A percentile compares a stretch with the other conserved stretches of the same genome.
These are phyloP conservation scores for Eucalyptus melliodora DNA, from an alignment of 345 rosid genomes.

Conservation along the genomic window DNA sequence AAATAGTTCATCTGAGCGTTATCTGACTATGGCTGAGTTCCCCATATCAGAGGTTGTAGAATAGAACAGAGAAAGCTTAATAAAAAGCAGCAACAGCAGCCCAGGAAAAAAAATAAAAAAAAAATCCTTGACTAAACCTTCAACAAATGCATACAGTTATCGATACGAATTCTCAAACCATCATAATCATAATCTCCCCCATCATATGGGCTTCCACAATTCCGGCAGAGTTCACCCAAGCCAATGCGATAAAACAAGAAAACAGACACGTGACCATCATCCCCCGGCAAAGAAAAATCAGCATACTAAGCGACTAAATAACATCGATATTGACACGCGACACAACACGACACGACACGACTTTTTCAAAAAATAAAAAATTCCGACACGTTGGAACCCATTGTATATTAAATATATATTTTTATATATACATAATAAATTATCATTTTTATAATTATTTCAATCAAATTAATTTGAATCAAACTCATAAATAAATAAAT, in stretches of 20 bases:
- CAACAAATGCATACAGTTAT: neutral
- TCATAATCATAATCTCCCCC: neutral
- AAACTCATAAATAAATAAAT: no score
- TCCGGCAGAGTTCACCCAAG: neutral
- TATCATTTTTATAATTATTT: no score
- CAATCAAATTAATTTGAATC: no score
- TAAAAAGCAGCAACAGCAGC: neutral
- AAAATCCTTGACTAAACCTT: neutral
- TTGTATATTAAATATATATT: no score
- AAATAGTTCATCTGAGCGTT: neutral
- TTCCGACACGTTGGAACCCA: no score
- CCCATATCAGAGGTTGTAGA: neutral
- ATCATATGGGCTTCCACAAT: neutral
- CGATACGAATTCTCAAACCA: neutral
- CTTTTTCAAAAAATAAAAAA: no score
- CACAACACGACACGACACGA: rapidly evolving
- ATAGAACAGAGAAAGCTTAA: neutral
- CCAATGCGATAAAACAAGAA: neutral
- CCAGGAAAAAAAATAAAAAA: neutral
- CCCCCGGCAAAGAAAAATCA: neutral
- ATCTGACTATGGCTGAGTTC: neutral
- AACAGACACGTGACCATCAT: neutral
- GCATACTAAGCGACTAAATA: neutral
- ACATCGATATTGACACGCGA: no score
- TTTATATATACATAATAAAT: no score